These are phyloP conservation scores for Corylus americana DNA, from an alignment of 306 rosid genomes.

Conservation along the genomic window DNA sequence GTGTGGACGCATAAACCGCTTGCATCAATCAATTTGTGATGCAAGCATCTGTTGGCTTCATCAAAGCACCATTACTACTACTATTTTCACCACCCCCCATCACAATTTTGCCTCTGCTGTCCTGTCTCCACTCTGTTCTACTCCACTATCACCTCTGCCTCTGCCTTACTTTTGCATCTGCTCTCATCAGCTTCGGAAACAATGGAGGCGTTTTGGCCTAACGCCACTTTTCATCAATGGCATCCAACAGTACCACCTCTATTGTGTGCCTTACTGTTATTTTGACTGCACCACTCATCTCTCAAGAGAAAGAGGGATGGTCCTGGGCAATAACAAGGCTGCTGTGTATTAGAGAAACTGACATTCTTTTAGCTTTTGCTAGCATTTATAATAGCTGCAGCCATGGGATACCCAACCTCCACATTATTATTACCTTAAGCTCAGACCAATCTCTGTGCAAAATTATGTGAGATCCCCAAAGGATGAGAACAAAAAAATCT, in stretches of 20 bases:
- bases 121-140: not conserved
- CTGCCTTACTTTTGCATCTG: not conserved
- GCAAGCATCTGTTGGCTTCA: not conserved
- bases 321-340: not conserved
- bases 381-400: conserved; percentile 10
- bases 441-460: not conserved
- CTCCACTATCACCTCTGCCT: not conserved
- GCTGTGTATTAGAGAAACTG: not conserved
- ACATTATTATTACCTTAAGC: not conserved
- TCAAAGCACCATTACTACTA: not conserved
- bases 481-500: not conserved
- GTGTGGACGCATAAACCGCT: not conserved
- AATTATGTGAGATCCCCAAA: not conserved
- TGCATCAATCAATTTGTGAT: not conserved
- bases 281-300: not conserved
- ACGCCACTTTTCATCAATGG: not conserved
- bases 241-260: not conserved
- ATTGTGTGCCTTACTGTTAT: not conserved
- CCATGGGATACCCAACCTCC: not conserved
- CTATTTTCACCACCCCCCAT: not conserved
- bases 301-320: not conserved
- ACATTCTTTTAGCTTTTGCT: conserved; percentile 1
- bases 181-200: not conserved
- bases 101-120: not conserved
- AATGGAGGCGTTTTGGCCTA: not conserved